These are phyloP conservation scores for Penicillium roqueforti DNA, from an alignment of 495 filamentous ascomycete species.

Conservation along the genomic window DNA sequence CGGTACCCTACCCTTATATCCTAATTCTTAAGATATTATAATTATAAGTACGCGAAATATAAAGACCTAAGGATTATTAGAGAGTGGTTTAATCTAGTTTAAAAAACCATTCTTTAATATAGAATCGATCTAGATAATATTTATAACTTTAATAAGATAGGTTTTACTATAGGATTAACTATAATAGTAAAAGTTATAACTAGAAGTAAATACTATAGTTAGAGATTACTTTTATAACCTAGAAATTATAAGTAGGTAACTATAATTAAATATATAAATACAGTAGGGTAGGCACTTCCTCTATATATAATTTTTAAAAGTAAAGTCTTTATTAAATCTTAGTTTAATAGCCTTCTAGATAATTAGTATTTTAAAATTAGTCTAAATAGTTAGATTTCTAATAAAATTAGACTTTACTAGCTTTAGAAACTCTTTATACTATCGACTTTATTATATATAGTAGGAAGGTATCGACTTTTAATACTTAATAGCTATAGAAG, in stretches of 20 bases:
- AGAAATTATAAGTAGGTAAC: neutral
- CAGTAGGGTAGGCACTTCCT: neutral
- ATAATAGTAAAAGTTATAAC: neutral
- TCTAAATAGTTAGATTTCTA: neutral
- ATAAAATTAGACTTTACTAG: neutral
- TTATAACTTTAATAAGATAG: slow-evolving; percentile 7
- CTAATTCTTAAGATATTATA: neutral
- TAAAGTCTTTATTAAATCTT: neutral
- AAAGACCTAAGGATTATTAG: neutral
- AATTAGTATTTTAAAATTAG: neutral
- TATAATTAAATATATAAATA: neutral
- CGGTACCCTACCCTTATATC: neutral
- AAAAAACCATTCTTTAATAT: neutral
- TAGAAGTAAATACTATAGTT: neutral
- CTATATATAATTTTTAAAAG: slow-evolving; percentile 6
- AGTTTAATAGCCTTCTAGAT: neutral
- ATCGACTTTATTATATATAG: neutral
- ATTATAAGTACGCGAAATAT: neutral
- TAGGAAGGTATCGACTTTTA: neutral
- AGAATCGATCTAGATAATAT: neutral
- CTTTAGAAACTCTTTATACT: neutral
- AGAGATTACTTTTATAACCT: slow-evolving; percentile 3
- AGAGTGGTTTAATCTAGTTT: neutral
- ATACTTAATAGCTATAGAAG: neutral
- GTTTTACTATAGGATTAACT: slow-evolving; percentile 8